Base-by-base conservation (phyloP, 176 grass and related monocot species). In the Raddia distichophylla region DNA sequence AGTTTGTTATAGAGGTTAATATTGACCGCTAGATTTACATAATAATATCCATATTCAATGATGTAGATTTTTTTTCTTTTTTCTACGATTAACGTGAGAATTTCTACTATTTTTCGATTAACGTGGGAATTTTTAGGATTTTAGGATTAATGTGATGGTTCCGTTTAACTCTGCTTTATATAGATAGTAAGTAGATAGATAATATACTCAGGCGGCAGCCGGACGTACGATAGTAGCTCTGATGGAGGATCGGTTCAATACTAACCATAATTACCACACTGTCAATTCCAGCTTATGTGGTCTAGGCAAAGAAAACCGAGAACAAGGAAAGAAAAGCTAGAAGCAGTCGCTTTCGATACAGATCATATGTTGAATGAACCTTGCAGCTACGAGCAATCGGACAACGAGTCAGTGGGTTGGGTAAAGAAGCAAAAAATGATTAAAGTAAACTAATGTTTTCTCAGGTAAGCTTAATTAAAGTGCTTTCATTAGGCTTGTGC, bases 301-400 rank as follows among this genome's bases (percentile, higher is more conserved):
- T 49, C 67, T 83, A 67, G 75, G 80, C 44, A 57, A 87, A 70
- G 71, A 64, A 79, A 27, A 27, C 27, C 27, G 27, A 27, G 27
- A 27, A 27, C 27, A 27, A 27, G 1, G 64, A 75, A 69, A 73
- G n/a, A 27, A 56, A 54, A 37, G 60, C 52, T 45, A 66, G 49
- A 27, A 27, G 27, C 32, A 61, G 77, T 76, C 43, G 77, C 87
- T 85, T 89, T 85, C 82, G 48, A 56, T 59, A 71, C 45, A 62
- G 63, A 64, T 65, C 87, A 76, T 77, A 67, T n/a, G 66, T 53
- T 90, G 88, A 86, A 86, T 90, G 88, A 86, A 86, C 86, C 73
- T 60, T 73, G 83, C 67, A 78, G 64, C 71, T 40, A 60, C 35
- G 16, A 37, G 35, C 76, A 22, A 42, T 60, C 5, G 14, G 69